Conservation (phyloP, 495 filamentous ascomycete species). For the Glonium stellatum region DNA sequence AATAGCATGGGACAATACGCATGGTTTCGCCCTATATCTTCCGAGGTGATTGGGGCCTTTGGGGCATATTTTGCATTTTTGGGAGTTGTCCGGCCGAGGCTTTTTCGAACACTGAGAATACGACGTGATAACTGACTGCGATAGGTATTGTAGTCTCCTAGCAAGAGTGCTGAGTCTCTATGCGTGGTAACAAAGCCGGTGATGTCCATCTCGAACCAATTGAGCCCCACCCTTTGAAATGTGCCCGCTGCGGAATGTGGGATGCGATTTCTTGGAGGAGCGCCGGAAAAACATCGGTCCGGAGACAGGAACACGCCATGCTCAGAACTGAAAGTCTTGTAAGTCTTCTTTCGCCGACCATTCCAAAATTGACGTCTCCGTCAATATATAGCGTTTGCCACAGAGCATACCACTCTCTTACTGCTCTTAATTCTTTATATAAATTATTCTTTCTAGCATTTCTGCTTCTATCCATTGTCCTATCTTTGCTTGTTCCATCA, state of each 20-base stretch:
- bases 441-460: no score
- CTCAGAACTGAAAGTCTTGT: no score
- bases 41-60: slow-evolving; percentile 63
- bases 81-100: slow-evolving; percentile 70
- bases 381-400: no score
- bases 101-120: slow-evolving; percentile 76
- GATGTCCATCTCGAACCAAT: slow-evolving; percentile 91
- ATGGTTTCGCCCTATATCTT: slow-evolving; percentile 68
- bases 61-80: slow-evolving; percentile 77
- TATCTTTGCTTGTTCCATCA: not conserved
- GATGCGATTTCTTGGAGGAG: not conserved
- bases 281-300: not conserved
- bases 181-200: slow-evolving; percentile 72
- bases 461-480: not conserved
- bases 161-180: slow-evolving; percentile 71
- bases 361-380: no score
- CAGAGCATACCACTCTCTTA: no score
- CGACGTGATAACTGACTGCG: slow-evolving; percentile 70
- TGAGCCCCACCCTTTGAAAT: not conserved
- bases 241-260: not conserved
- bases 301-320: no score
- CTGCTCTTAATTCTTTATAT: no score
- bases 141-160: slow-evolving; percentile 85
- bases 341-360: no score
- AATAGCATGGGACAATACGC: slow-evolving; percentile 44